These are phyloP conservation scores for Telfairia occidentalis DNA, from an alignment of 331 rosid species.

Conservation along the genomic window DNA sequence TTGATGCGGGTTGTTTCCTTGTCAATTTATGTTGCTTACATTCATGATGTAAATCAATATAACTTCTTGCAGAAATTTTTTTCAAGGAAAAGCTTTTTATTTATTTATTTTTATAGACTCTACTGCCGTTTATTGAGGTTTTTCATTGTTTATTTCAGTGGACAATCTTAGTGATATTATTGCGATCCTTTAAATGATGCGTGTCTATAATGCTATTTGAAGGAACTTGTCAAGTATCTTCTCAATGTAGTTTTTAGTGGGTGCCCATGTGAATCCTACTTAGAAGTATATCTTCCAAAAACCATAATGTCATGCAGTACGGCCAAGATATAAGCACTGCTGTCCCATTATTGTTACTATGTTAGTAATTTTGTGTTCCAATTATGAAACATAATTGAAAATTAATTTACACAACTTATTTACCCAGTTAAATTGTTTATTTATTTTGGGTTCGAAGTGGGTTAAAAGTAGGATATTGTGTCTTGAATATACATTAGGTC, in stretches of 20 bases:
- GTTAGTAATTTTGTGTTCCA: neutral
- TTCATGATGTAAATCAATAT: neutral
- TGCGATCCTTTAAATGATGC: neutral
- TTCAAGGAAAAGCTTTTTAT: neutral
- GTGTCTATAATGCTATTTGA: neutral
- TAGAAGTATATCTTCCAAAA: neutral
- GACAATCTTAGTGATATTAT: neutral
- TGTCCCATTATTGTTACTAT: neutral
- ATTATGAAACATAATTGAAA: neutral
- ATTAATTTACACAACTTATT: neutral
- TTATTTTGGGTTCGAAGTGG: neutral
- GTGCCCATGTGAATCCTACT: conserved; percentile 2
- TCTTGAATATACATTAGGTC: neutral
- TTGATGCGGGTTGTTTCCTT: neutral
- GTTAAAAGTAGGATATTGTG: neutral
- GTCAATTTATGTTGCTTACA: neutral
- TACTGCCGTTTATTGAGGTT: neutral
- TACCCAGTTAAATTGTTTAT: neutral
- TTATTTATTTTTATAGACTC: neutral
- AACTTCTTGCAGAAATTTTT: conserved; percentile 1
- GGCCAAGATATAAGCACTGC: neutral
- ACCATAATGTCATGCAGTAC: neutral
- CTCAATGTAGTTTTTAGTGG: neutral
- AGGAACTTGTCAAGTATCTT: conserved; percentile 1
- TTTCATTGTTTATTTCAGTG: neutral